These are phyloP conservation scores for Dryas drummondii DNA, from an alignment of 306 rosid species.

Conservation along the genomic window DNA sequence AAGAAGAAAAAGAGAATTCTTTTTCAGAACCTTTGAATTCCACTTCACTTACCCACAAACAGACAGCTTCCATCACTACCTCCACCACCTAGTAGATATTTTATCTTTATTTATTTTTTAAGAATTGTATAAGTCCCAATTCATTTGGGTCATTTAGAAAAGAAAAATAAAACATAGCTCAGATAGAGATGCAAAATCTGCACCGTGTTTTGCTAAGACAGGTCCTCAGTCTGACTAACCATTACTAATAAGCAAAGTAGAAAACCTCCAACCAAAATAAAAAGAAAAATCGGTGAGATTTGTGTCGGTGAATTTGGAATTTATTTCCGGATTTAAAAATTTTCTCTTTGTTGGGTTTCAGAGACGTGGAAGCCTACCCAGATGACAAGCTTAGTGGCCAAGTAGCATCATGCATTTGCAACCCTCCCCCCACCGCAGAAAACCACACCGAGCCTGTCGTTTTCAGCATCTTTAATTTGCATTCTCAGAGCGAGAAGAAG, in stretches of 20 bases:
- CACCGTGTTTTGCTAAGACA: background rate
- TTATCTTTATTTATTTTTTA: background rate
- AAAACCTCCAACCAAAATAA: background rate
- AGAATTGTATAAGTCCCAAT: background rate
- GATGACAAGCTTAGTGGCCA: constrained; percentile 59
- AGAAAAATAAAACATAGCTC: background rate
- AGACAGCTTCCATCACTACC: constrained; percentile 35
- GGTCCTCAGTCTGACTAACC: constrained; percentile 14
- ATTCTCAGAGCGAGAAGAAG: constrained; percentile 7
- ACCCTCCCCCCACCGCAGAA: constrained; percentile 16
- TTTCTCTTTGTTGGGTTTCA: constrained; percentile 18
- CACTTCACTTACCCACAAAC: constrained; percentile 40
- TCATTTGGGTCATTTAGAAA: background rate
- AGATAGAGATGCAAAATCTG: background rate
- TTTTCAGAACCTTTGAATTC: constrained; percentile 32
- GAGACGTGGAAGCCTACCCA: constrained; percentile 66
- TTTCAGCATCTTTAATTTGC: background rate
- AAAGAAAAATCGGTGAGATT: constrained; percentile 15
- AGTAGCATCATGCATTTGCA: constrained; percentile 40
- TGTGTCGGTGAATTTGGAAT: constrained; percentile 48
- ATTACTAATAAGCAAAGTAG: constrained; percentile 13
- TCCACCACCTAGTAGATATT: constrained; percentile 35
- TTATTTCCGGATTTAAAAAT: constrained; percentile 12
- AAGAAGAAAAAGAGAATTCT: background rate
- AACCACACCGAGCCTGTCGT: background rate